Conservation (phyloP, 768 basidiomycete genomes). For the Russula sp. region DNA sequence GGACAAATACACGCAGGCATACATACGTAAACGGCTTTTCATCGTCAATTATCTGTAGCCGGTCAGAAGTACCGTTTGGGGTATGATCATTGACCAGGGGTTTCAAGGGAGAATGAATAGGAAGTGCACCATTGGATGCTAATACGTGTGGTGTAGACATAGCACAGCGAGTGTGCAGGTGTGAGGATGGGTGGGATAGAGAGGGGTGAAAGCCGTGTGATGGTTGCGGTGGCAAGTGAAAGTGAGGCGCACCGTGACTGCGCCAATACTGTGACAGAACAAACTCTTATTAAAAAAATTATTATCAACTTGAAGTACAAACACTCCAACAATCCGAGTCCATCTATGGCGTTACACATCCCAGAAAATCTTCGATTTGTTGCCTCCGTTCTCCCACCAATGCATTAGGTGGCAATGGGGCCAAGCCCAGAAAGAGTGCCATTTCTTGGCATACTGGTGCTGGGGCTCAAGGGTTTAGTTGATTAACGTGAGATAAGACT, state of each 20-base stretch:
- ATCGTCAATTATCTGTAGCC: conserved; percentile 86
- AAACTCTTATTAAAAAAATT: too few species aligned
- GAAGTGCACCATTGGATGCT: conserved; percentile 12
- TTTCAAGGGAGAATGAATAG: conserved; percentile 1
- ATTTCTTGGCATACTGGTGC: too few species aligned
- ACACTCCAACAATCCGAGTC: too few species aligned
- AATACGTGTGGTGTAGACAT: conserved; percentile 18
- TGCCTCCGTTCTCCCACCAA: too few species aligned
- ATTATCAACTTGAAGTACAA: too few species aligned
- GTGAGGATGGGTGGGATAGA: not conserved
- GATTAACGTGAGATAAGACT: too few species aligned
- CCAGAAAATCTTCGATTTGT: too few species aligned
- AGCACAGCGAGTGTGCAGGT: not conserved
- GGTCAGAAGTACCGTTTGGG: conserved; percentile 37
- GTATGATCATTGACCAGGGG: conserved; percentile 23
- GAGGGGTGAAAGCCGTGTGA: conserved; percentile 13
- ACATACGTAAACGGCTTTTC: conserved; percentile 92
- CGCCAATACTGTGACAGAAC: too few species aligned
- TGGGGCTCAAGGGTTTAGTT: too few species aligned
- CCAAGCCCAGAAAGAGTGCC: too few species aligned
- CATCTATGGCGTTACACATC: too few species aligned
- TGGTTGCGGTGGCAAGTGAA: not conserved
- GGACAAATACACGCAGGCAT: conserved; percentile 4
- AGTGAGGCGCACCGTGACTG: not conserved
- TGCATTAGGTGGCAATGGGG: too few species aligned